Conservation (phyloP, 371 early-diverging fungal species). For the Circinella umbellata region DNA sequence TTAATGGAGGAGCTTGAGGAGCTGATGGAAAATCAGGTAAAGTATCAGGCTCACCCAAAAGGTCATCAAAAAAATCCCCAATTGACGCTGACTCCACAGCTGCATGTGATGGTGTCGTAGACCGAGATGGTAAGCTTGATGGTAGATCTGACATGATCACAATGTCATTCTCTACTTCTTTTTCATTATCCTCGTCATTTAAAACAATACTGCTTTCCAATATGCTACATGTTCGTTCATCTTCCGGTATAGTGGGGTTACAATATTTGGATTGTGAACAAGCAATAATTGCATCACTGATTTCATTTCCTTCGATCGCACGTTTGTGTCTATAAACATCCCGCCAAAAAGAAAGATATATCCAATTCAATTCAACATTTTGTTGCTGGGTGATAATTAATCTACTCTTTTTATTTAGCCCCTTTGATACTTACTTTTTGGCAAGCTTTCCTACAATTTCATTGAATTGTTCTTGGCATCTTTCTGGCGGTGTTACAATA, state of each 20-base stretch:
- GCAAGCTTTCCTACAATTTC: not conserved
- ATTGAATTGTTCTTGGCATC: not conserved
- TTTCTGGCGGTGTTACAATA: not conserved
- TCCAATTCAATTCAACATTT: not conserved
- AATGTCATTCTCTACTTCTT: not conserved
- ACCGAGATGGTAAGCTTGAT: not conserved
- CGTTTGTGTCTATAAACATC: not conserved
- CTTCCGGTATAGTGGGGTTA: not conserved
- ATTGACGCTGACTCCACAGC: not conserved
- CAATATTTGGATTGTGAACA: not conserved
- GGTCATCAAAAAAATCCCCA: constrained; percentile 4
- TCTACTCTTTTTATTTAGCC: not conserved
- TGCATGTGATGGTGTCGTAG: too few species aligned
- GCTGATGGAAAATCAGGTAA: not conserved
- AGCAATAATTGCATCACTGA: constrained; percentile 5
- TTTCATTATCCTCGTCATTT: not conserved
- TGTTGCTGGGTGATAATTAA: too few species aligned
- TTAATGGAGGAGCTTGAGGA: not conserved
- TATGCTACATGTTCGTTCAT: not conserved
- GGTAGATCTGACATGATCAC: not conserved
- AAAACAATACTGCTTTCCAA: too few species aligned
- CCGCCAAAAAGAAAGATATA: not conserved
- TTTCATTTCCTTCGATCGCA: constrained; percentile 2
- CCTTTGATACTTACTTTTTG: not conserved
- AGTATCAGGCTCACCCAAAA: constrained; percentile 5